phyloP scores from a whole-genome alignment of 164 flowering plant genomes.

The Kingdonia uniflora region DNA sequence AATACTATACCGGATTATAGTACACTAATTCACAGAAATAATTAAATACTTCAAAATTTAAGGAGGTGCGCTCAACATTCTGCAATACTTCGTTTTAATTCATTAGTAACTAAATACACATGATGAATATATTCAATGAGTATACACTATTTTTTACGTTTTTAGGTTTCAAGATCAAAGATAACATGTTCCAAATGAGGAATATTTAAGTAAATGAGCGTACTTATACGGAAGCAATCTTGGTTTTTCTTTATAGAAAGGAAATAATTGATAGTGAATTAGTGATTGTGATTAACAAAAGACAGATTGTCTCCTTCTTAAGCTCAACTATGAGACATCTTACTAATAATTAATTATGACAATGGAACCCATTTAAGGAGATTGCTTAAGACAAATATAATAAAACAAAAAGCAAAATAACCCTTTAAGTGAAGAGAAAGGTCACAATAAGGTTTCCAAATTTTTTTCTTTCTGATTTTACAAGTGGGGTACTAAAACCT shows the following conservation, averaged over 20 bases:
- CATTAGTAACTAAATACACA: too few relatives aligned
- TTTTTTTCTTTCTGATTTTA: slow-evolving; percentile 8
- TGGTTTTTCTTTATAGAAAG: background rate
- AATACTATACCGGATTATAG: too few relatives aligned
- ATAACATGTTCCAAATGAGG: too few relatives aligned
- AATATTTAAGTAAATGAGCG: too few relatives aligned
- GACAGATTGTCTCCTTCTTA: background rate
- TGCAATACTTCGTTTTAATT: too few relatives aligned
- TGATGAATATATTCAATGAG: too few relatives aligned
- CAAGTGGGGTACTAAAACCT: slow-evolving; percentile 30
- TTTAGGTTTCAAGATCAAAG: too few relatives aligned
- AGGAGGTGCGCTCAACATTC: too few relatives aligned
- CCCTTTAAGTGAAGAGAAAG: slow-evolving; percentile 16
- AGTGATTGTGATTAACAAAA: background rate
- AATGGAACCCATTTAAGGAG: slow-evolving; percentile 7
- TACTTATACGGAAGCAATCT: background rate
- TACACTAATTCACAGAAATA: too few relatives aligned
- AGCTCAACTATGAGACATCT: background rate
- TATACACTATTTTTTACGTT: too few relatives aligned
- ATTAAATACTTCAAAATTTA: too few relatives aligned
- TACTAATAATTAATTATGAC: slow-evolving; percentile 7
- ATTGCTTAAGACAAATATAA: slow-evolving; percentile 2
- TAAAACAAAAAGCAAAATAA: slow-evolving; percentile 5
- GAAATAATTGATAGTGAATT: background rate
- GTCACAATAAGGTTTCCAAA: slow-evolving; percentile 13